phyloP scores from a whole-genome alignment of 2,329 filamentous ascomycete species.

The Cercospora zeae-maydis region DNA sequence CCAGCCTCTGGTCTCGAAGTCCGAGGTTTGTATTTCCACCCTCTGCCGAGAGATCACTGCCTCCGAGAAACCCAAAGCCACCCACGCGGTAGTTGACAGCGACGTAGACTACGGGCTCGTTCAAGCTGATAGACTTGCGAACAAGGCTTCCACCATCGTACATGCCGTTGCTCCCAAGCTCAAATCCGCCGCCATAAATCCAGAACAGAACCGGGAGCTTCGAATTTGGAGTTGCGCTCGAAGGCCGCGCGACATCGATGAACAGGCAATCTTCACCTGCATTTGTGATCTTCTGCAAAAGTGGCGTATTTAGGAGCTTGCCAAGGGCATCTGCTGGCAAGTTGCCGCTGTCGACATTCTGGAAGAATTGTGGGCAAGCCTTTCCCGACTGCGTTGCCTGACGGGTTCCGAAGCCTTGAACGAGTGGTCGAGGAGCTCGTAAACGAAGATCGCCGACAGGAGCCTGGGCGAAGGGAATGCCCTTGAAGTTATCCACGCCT shows the following conservation, averaged over 20 bases:
- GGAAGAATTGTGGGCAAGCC: constrained; percentile 67
- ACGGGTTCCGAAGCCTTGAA: constrained; percentile 56
- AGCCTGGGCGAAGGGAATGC: constrained; percentile 71
- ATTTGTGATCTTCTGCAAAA: constrained; percentile 39
- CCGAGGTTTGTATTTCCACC: constrained; percentile 36
- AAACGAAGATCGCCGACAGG: constrained; percentile 65
- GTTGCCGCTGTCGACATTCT: constrained; percentile 36
- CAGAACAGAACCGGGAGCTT: constrained; percentile 49
- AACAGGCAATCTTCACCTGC: constrained; percentile 44
- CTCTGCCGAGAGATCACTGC: constrained; percentile 35
- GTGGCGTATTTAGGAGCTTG: constrained; percentile 39
- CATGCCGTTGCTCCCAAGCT: constrained; percentile 39
- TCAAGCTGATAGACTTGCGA: constrained; percentile 43
- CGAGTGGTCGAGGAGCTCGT: constrained; percentile 62
- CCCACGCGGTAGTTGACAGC: constrained; percentile 64
- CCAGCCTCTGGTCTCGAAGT: constrained; percentile 33
- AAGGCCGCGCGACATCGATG: constrained; percentile 40
- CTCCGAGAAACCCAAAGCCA: constrained; percentile 37
- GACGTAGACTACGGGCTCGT: constrained; percentile 69
- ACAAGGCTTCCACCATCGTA: constrained; percentile 44
- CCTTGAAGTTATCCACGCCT: constrained; percentile 65
- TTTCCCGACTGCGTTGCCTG: constrained; percentile 57
- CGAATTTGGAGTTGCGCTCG: constrained; percentile 35
- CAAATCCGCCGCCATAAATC: constrained; percentile 48
- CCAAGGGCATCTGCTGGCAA: constrained; percentile 40